These are phyloP conservation scores for Trichoderma oligosporum DNA, from an alignment of 2,329 filamentous ascomycete species.

Conservation along the genomic window DNA sequence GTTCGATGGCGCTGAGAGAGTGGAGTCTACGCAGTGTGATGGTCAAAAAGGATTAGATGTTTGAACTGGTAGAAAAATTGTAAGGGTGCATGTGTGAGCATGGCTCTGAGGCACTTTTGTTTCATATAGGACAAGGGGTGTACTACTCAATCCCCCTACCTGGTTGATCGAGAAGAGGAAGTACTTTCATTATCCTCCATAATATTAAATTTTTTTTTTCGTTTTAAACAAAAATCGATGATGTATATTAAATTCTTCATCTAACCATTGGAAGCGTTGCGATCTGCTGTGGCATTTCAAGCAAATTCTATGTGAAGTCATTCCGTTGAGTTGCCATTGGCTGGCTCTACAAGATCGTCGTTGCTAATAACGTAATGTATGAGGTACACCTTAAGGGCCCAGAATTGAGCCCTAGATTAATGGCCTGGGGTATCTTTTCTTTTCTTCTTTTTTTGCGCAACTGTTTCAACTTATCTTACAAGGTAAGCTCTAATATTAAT, in stretches of 20 bases:
- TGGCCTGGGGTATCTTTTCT: neutral
- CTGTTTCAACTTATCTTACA: neutral
- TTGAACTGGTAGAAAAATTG: conserved; percentile 22
- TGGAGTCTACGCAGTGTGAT: conserved; percentile 30
- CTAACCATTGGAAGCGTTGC: neutral
- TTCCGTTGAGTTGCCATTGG: neutral
- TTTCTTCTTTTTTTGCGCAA: no score
- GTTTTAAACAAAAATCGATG: no score
- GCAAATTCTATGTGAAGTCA: neutral
- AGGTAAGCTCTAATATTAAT: neutral
- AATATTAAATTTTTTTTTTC: no score
- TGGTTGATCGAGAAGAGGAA: neutral
- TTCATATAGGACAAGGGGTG: neutral
- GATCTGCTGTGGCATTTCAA: neutral
- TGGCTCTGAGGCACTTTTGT: neutral
- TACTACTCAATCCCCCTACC: neutral
- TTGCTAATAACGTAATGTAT: neutral
- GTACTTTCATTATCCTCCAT: neutral
- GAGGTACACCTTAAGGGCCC: neutral
- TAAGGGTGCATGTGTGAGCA: conserved; percentile 8
- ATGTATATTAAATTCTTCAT: neutral
- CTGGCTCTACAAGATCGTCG: neutral
- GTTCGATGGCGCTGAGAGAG: conserved; percentile 20
- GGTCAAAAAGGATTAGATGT: conserved; percentile 24
- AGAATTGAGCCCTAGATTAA: neutral